Conservation (phyloP, 768 basidiomycete genomes). For the Sarcodon sp. region DNA sequence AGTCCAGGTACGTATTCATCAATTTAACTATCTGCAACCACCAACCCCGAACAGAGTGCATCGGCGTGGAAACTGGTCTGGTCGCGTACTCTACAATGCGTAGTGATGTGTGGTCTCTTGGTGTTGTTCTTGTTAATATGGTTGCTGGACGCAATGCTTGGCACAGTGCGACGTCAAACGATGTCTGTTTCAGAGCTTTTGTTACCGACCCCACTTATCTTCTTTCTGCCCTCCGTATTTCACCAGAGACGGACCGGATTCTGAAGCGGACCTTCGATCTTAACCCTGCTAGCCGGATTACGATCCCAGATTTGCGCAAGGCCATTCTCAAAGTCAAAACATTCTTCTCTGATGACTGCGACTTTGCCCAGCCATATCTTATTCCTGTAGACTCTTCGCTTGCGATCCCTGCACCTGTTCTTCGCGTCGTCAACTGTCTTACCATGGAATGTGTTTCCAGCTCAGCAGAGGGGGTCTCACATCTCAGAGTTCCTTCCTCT, state of each 20-base stretch:
- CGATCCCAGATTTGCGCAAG: slow-evolving; percentile 45
- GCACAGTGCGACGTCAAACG: slow-evolving; percentile 27
- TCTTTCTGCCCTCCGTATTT: slow-evolving; percentile 35
- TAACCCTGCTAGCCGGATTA: slow-evolving; percentile 47
- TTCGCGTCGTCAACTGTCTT: too few species aligned
- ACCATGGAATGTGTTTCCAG: too few species aligned
- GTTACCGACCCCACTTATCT: slow-evolving; percentile 32
- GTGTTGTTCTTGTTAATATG: slow-evolving; percentile 35
- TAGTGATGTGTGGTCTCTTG: slow-evolving; percentile 16
- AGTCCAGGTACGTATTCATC: slow-evolving; percentile 16
- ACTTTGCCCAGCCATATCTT: too few species aligned
- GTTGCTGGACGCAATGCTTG: slow-evolving; percentile 36
- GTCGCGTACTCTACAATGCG: slow-evolving; percentile 15
- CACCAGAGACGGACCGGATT: slow-evolving; percentile 27
- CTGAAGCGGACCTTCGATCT: slow-evolving; percentile 49
- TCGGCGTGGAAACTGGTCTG: slow-evolving; percentile 3
- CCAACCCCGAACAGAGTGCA: slow-evolving; percentile 7
- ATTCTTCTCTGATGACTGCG: slow-evolving; percentile 30
- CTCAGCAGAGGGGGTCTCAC: too few species aligned
- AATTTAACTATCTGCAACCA: not conserved
- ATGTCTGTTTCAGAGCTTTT: slow-evolving; percentile 33
- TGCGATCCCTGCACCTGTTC: too few species aligned
- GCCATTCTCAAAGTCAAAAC: slow-evolving; percentile 42
- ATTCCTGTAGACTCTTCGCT: too few species aligned
- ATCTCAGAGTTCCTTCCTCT: too few species aligned